These are phyloP conservation scores for Closterium sp. DNA, from an alignment of 139 green algal species.

Conservation along the genomic window DNA sequence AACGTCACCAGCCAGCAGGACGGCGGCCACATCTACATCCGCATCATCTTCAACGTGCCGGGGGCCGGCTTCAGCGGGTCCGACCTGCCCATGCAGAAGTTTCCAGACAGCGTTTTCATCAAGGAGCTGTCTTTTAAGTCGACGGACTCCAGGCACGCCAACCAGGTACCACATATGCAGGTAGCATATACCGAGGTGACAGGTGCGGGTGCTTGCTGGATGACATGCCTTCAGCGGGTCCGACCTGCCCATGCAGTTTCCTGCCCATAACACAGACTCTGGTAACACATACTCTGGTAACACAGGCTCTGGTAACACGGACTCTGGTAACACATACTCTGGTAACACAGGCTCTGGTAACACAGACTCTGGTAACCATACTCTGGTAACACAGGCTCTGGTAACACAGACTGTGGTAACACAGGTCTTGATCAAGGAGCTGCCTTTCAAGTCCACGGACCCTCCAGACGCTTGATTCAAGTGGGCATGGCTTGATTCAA, in stretches of 20 bases:
- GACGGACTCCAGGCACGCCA: constrained; percentile 68
- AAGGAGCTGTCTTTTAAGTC: constrained; percentile 92
- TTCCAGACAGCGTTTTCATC: constrained; percentile 76
- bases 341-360: too few species aligned
- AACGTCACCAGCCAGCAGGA: constrained; percentile 77
- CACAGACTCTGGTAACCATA: too few species aligned
- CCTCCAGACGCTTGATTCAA: neutral
- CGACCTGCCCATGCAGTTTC: neutral
- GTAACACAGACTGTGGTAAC: too few species aligned
- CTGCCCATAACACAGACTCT: neutral
- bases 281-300: neutral
- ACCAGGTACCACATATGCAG: constrained; percentile 23
- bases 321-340: too few species aligned
- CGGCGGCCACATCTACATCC: constrained; percentile 74
- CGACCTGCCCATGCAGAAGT: constrained; percentile 56
- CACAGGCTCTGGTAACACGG: neutral
- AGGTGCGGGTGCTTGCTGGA: neutral
- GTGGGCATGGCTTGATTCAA: too few species aligned
- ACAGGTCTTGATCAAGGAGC: too few species aligned
- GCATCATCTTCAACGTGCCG: constrained; percentile 84
- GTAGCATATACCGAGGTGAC: neutral
- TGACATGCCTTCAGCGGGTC: neutral
- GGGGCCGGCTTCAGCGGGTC: constrained; percentile 17
- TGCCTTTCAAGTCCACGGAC: neutral
- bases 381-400: too few species aligned